phyloP scores from a whole-genome alignment of 495 filamentous ascomycete genomes.

The Penicillium arizonense region DNA sequence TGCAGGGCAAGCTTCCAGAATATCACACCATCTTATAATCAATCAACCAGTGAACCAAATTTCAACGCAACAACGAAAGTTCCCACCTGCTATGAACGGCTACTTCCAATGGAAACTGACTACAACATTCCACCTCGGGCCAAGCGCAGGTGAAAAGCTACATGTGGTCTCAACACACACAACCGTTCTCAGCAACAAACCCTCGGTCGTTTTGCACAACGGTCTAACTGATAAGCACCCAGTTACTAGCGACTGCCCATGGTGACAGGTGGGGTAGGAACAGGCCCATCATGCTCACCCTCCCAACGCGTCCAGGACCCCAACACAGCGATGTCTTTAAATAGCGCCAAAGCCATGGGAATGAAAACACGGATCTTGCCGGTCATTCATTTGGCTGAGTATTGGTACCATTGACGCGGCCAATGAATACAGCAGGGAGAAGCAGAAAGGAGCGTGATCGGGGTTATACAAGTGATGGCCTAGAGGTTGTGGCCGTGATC shows the following conservation, averaged over 20 bases:
- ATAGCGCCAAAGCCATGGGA: conserved; percentile 14
- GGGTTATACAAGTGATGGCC: conserved; percentile 13
- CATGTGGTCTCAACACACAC: conserved; percentile 6
- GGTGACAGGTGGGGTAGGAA: conserved; percentile 2
- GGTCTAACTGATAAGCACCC: conserved; percentile 9
- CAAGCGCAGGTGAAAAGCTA: conserved; percentile 14
- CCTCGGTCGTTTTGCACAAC: conserved; percentile 5
- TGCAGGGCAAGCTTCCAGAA: neutral
- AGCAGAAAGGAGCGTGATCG: conserved; percentile 11
- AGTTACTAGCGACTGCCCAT: conserved; percentile 1
- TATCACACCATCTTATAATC: neutral
- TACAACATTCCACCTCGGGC: conserved; percentile 15
- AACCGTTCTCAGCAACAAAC: neutral
- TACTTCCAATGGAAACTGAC: conserved; percentile 18
- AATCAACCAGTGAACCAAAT: neutral
- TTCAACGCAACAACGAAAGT: conserved; percentile 6
- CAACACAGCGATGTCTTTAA: neutral
- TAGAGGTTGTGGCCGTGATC: conserved; percentile 18
- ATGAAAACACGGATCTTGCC: conserved; percentile 15
- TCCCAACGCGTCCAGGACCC: neutral
- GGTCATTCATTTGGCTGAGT: conserved; percentile 12
- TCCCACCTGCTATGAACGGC: conserved; percentile 14
- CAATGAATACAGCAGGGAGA: neutral
- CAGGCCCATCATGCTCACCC: neutral
- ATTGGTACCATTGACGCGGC: conserved; percentile 10